A percentile compares a stretch with the other conserved stretches of the same genome.
Evolutionary conservation across 768 basidiomycete species (phyloP).

Genomic region (Wakefieldia striispora): DNA sequence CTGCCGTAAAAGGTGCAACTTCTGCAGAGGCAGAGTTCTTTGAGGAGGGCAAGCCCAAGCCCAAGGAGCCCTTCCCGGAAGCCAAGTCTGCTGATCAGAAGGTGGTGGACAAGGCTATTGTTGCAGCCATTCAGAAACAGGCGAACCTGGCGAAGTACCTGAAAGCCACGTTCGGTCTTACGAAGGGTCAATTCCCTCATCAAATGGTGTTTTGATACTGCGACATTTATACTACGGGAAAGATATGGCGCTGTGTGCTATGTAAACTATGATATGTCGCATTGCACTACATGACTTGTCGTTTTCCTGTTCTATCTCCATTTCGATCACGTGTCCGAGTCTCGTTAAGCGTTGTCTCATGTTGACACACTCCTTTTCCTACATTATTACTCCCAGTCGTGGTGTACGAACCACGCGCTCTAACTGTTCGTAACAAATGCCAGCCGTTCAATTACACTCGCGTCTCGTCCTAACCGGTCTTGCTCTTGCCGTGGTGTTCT

Average conservation of each 20-base stretch:
- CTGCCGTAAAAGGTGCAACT: slow-evolving; percentile 58
- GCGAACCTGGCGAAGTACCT: slow-evolving; percentile 92
- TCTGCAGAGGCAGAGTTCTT: slow-evolving; percentile 99
- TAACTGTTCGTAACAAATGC: slow-evolving; percentile 7
- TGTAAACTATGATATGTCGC: slow-evolving; percentile 27
- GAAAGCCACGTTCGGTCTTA: slow-evolving; percentile 87
- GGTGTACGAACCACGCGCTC: too few species aligned
- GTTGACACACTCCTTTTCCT: background rate
- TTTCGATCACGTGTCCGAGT: slow-evolving; percentile 11
- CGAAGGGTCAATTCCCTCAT: slow-evolving; percentile 97
- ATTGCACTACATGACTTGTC: slow-evolving; percentile 12
- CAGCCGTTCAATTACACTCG: background rate
- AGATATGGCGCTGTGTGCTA: slow-evolving; percentile 17
- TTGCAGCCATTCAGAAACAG: slow-evolving; percentile 86
- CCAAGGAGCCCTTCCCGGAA: slow-evolving; percentile 82
- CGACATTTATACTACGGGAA: slow-evolving; percentile 10
- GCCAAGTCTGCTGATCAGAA: slow-evolving; percentile 92
- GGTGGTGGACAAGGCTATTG: slow-evolving; percentile 72
- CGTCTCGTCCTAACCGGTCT: slow-evolving; percentile 14
- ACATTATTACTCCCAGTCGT: background rate
- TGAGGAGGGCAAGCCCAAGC: slow-evolving; percentile 87
- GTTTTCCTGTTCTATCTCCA: too few species aligned
- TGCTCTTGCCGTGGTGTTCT: slow-evolving; percentile 7
- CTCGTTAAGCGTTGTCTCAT: too few species aligned
- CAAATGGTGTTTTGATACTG: slow-evolving; percentile 77